Percentiles rank a stretch among this genome's conserved stretches.
Evolutionary conservation across 257 asterid species (phyloP).

Genomic region (Pogostemon cablin): DNA sequence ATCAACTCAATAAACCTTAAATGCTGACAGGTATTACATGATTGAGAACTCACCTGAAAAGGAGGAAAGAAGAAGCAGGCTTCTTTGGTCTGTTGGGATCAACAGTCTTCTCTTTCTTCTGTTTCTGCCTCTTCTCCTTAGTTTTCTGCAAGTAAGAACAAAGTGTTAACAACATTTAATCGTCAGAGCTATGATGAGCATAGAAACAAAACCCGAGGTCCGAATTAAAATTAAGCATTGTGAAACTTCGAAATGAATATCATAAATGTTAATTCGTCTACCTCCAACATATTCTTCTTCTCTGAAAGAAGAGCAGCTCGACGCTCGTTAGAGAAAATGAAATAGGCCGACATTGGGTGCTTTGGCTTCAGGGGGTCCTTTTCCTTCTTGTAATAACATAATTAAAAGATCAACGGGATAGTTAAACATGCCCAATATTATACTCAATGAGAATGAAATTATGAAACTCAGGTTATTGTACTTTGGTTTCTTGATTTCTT

Average conservation of each 20-base stretch:
- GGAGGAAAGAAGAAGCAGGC: constrained; percentile 84
- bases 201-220: neutral
- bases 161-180: neutral
- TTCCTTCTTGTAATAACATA: constrained; percentile 61
- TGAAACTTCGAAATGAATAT: neutral
- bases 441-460: neutral
- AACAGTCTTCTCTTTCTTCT: constrained; percentile 59
- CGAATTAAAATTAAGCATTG: neutral
- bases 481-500: constrained; percentile 66
- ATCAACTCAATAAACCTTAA: too few species aligned
- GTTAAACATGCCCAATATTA: neutral
- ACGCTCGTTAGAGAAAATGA: constrained; percentile 67
- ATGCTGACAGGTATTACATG: too few species aligned
- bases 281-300: constrained; percentile 73
- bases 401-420: constrained; percentile 1
- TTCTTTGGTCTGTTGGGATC: constrained; percentile 91
- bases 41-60: constrained; percentile 47
- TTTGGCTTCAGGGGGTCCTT: constrained; percentile 91
- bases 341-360: constrained; percentile 82
- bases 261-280: constrained; percentile 16
- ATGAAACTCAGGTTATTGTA: constrained; percentile 13
- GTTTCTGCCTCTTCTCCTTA: constrained; percentile 55
- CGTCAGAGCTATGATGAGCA: neutral
- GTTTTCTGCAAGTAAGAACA: constrained; percentile 54
- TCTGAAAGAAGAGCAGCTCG: constrained; percentile 60